Evolutionary conservation across 1,139 yeast genomes (phyloP).

Genomic region (Debaryomycetaceae sp.): DNA sequence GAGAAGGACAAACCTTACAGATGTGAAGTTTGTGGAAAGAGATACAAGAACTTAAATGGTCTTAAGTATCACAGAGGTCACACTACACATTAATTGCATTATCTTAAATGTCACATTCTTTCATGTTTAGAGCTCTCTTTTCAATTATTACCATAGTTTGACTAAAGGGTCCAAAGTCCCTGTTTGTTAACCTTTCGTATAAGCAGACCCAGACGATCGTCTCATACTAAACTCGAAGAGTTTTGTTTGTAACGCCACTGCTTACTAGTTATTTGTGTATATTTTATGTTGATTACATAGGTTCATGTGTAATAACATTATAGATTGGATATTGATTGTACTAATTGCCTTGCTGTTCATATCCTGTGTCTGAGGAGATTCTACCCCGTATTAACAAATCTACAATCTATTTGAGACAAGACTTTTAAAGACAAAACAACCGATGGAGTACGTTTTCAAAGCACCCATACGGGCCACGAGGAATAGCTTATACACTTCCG

Average conservation of each 20-base stretch:
- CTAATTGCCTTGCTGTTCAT: too few relatives aligned
- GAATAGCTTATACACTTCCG: conserved; percentile 18
- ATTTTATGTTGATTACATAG: not conserved
- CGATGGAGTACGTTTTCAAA: too few relatives aligned
- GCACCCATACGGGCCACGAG: conserved; percentile 8
- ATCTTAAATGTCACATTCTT: conserved; percentile 4
- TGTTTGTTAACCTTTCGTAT: not conserved
- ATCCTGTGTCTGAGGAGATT: too few relatives aligned
- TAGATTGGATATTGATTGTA: too few relatives aligned
- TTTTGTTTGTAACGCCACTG: not conserved
- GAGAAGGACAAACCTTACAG: conserved; percentile 98
- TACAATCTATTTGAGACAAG: too few relatives aligned
- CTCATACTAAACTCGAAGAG: not conserved
- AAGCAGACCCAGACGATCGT: not conserved
- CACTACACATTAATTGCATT: conserved; percentile 69
- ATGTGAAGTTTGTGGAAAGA: conserved; percentile 96
- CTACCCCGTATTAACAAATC: too few relatives aligned
- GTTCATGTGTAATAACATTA: not conserved
- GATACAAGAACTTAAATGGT: conserved; percentile 94
- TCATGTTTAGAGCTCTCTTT: conserved; percentile 1
- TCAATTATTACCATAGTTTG: conserved; percentile 1
- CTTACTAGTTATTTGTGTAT: not conserved
- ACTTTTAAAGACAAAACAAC: too few relatives aligned
- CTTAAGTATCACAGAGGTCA: conserved; percentile 96
- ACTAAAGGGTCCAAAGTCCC: not conserved